These are phyloP conservation scores for Arabidopsis lyrata DNA, from an alignment of 441 rosid species.

Conservation along the genomic window DNA sequence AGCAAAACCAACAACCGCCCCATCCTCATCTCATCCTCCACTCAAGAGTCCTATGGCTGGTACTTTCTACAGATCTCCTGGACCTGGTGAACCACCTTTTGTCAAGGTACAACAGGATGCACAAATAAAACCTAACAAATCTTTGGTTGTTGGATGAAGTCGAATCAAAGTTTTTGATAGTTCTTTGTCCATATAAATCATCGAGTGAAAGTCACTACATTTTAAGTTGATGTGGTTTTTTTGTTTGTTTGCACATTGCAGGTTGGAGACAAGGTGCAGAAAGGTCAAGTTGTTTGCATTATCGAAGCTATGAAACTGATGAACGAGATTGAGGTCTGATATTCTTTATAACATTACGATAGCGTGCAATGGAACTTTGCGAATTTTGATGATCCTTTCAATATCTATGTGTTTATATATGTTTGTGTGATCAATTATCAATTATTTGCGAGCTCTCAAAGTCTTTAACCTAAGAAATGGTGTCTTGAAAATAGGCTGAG, in stretches of 20 bases:
- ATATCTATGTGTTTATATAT: neutral
- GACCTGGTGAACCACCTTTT: conserved; percentile 90
- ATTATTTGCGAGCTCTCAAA: neutral
- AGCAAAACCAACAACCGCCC: conserved; percentile 50
- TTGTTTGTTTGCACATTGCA: conserved; percentile 37
- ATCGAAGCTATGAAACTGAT: conserved; percentile 98
- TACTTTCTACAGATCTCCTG: conserved; percentile 85
- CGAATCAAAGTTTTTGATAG: conserved; percentile 2
- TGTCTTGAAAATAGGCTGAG: conserved; percentile 71
- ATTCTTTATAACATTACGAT: neutral
- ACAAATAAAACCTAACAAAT: neutral
- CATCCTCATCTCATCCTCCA: conserved; percentile 66
- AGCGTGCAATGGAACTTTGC: neutral
- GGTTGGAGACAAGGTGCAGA: conserved; percentile 98
- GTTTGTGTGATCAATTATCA: neutral
- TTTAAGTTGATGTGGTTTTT: neutral
- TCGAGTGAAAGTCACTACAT: neutral
- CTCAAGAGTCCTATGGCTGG: conserved; percentile 97
- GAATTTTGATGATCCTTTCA: neutral
- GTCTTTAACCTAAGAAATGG: conserved; percentile 9
- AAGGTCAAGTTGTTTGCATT: conserved; percentile 94
- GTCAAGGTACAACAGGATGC: conserved; percentile 65
- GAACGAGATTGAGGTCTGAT: conserved; percentile 91
- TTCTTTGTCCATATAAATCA: neutral
- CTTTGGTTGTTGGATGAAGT: neutral